A percentile compares a stretch with the other conserved stretches of the same genome.
Conservation (phyloP, 2,329 filamentous ascomycete species). For the Cladophialophora carrionii region DNA sequence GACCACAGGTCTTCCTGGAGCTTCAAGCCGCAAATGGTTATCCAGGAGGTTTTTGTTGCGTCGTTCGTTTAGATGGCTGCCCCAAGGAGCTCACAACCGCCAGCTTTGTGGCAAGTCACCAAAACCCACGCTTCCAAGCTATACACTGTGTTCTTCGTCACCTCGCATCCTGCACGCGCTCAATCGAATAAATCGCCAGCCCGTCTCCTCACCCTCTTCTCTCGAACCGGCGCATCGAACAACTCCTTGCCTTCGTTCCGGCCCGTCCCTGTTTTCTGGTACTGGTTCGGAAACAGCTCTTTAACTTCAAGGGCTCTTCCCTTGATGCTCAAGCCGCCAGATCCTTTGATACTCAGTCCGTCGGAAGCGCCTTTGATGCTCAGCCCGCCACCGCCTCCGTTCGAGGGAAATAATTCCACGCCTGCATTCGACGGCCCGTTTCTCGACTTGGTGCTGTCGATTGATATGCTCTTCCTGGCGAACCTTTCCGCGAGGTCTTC, state of each 20-base stretch:
- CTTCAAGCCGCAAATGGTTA: background rate
- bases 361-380: conserved; percentile 62
- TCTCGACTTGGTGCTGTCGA: conserved; percentile 37
- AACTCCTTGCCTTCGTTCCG: conserved; percentile 69
- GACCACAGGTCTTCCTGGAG: background rate
- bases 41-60: background rate
- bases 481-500: conserved; percentile 50
- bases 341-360: conserved; percentile 41
- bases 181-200: conserved; percentile 75
- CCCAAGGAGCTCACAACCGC: background rate
- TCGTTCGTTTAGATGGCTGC: background rate
- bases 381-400: conserved; percentile 48
- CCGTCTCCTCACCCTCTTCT: conserved; percentile 57
- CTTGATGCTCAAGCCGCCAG: conserved; percentile 66
- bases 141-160: background rate
- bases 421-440: conserved; percentile 40
- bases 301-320: conserved; percentile 64
- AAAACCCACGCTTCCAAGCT: background rate
- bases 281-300: conserved; percentile 71
- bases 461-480: conserved; percentile 36
- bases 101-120: no score
- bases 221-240: conserved; percentile 64
- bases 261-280: conserved; percentile 26
- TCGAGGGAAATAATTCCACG: conserved; percentile 45
- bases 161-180: conserved; percentile 34